phyloP scores from a whole-genome alignment of 768 basidiomycete species.

The Phanerochaete carnosa region DNA sequence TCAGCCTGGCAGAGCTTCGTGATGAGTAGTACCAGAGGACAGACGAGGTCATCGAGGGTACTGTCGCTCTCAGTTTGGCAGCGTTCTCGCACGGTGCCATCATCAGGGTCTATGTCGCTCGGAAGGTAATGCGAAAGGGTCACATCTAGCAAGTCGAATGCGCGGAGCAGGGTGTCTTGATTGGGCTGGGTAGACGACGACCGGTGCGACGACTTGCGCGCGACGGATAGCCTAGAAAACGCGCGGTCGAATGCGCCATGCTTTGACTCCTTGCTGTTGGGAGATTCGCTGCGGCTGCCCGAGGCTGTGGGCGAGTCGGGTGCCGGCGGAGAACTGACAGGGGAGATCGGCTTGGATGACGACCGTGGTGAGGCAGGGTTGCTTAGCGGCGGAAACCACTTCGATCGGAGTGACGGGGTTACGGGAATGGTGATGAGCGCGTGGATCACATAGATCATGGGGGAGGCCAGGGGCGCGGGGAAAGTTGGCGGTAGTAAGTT shows the following conservation, averaged over 20 bases:
- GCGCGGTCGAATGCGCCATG: slow-evolving; percentile 49
- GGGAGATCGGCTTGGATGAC: slow-evolving; percentile 29
- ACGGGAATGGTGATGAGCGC: slow-evolving; percentile 78
- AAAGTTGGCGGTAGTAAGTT: slow-evolving; percentile 59
- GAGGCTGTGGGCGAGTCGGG: slow-evolving; percentile 13
- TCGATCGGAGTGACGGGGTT: slow-evolving; percentile 44
- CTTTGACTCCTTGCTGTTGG: slow-evolving; percentile 22
- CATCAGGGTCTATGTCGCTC: slow-evolving; percentile 59
- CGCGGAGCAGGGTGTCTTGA: slow-evolving; percentile 55
- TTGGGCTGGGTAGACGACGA: slow-evolving; percentile 40
- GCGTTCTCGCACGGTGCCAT: slow-evolving; percentile 51
- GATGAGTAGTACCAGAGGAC: slow-evolving; percentile 75
- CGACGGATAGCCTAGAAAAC: slow-evolving; percentile 49
- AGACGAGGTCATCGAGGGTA: slow-evolving; percentile 71
- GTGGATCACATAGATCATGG: slow-evolving; percentile 79
- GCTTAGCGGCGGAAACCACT: slow-evolving; percentile 57
- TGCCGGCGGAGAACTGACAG: slow-evolving; percentile 32
- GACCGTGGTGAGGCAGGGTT: slow-evolving; percentile 29
- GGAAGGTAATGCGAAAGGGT: slow-evolving; percentile 63
- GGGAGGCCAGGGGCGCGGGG: slow-evolving; percentile 62
- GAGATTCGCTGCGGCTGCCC: slow-evolving; percentile 19
- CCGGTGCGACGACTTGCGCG: slow-evolving; percentile 39
- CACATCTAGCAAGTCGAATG: slow-evolving; percentile 67
- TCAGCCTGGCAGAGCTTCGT: slow-evolving; percentile 67
- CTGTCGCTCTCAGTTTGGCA: slow-evolving; percentile 50